Conservation (phyloP, 768 basidiomycete genomes). For the Tricholoma terreum region DNA sequence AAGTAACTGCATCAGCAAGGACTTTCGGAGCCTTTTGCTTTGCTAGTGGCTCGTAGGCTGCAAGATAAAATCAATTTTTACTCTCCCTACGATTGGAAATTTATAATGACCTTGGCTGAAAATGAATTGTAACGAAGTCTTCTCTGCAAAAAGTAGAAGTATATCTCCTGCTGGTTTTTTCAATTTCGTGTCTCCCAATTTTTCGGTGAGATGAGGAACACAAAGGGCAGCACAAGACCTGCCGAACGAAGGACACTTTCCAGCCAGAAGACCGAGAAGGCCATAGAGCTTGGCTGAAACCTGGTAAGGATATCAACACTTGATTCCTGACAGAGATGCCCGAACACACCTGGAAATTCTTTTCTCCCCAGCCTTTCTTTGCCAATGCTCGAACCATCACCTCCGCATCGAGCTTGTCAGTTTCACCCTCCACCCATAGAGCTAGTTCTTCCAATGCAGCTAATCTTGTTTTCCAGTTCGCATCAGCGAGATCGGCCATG, state of each 20-base stretch:
- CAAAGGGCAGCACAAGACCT: constrained; percentile 80
- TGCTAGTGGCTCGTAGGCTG: constrained; percentile 89
- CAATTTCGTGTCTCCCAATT: constrained; percentile 92
- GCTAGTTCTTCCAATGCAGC: constrained; percentile 85
- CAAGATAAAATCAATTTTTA: constrained; percentile 4
- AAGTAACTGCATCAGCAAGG: constrained; percentile 83
- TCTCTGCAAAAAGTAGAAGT: constrained; percentile 81
- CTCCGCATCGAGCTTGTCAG: constrained; percentile 76
- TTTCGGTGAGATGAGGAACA: constrained; percentile 83
- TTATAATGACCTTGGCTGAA: constrained; percentile 71
- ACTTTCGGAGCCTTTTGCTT: constrained; percentile 99
- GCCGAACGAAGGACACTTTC: constrained; percentile 79
- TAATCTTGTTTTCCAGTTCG: constrained; percentile 91
- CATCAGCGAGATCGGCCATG: constrained; percentile 72
- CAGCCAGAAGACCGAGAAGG: constrained; percentile 69
- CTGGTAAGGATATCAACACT: constrained; percentile 36
- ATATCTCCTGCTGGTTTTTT: constrained; percentile 96
- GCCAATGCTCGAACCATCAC: constrained; percentile 82
- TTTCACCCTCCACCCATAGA: constrained; percentile 72
- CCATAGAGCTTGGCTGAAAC: constrained; percentile 89
- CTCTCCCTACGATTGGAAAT: not conserved
- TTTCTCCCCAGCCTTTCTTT: constrained; percentile 97
- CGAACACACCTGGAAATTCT: constrained; percentile 86
- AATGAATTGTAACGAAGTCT: constrained; percentile 91
- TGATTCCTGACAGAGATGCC: not conserved